Conservation (phyloP, 148 eudicot species). For the Oxyria digyna region DNA sequence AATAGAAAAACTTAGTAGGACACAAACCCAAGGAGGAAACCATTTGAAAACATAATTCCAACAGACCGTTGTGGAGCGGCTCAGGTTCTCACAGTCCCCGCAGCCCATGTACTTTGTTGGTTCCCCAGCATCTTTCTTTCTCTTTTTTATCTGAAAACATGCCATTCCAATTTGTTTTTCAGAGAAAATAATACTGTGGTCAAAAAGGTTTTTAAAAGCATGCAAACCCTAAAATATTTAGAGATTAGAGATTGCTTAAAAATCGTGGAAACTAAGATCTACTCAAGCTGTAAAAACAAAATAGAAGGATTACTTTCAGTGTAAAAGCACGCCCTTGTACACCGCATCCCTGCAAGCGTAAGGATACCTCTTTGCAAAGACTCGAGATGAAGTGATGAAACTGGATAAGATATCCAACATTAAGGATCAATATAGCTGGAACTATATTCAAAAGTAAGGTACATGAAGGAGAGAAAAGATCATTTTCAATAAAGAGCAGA, state of each 20-base stretch:
- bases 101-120: slow-evolving; percentile 91
- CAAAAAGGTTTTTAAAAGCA: neutral
- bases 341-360: slow-evolving; percentile 79
- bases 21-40: neutral
- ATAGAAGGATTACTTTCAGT: slow-evolving; percentile 38
- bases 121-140: slow-evolving; percentile 72
- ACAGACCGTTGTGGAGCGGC: slow-evolving; percentile 75
- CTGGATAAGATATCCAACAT: slow-evolving; percentile 26
- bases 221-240: neutral
- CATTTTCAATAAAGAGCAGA: neutral
- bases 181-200: neutral
- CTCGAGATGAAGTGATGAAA: slow-evolving; percentile 45
- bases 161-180: slow-evolving; percentile 1
- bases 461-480: neutral
- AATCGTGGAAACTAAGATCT: neutral
- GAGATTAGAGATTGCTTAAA: neutral
- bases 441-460: slow-evolving; percentile 7
- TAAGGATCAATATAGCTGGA: neutral
- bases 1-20: slow-evolving; percentile 6
- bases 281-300: neutral
- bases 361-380: slow-evolving; percentile 82
- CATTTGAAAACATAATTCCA: slow-evolving; percentile 6
- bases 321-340: slow-evolving; percentile 75
- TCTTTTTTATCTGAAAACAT: slow-evolving; percentile 60
- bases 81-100: slow-evolving; percentile 88